These are phyloP conservation scores for Suillus hirtellus DNA, from an alignment of 768 basidiomycete species.

Conservation along the genomic window DNA sequence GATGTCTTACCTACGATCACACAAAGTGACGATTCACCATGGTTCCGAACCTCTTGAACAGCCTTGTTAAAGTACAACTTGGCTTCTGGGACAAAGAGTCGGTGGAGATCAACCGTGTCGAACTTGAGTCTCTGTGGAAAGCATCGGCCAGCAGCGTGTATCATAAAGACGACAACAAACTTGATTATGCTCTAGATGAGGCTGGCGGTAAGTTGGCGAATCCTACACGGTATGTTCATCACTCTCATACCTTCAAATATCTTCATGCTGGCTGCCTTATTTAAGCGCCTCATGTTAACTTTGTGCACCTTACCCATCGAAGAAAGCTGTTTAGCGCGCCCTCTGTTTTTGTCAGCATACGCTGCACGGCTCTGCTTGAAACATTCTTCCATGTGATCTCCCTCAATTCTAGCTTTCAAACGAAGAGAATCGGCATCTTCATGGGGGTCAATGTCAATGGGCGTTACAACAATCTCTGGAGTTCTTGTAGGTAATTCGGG, in stretches of 20 bases:
- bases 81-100: slow-evolving; percentile 88
- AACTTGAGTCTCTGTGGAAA: slow-evolving; percentile 33
- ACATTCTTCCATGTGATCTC: slow-evolving; percentile 64
- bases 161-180: slow-evolving; percentile 1
- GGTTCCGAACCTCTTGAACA: slow-evolving; percentile 56
- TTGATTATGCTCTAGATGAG: slow-evolving; percentile 7
- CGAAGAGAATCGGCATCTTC: slow-evolving; percentile 56
- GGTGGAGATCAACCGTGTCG: slow-evolving; percentile 81
- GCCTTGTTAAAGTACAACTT: slow-evolving; percentile 66
- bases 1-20: slow-evolving; percentile 74
- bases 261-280: slow-evolving; percentile 77
- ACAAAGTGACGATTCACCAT: slow-evolving; percentile 57
- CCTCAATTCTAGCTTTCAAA: slow-evolving; percentile 67
- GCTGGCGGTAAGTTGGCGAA: not conserved
- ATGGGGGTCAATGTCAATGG: not conserved
- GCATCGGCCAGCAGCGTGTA: not conserved
- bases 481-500: not conserved
- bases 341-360: slow-evolving; percentile 67
- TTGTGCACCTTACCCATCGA: slow-evolving; percentile 77
- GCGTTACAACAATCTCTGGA: not conserved
- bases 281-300: slow-evolving; percentile 67
- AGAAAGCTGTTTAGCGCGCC: slow-evolving; percentile 73
- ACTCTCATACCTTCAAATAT: slow-evolving; percentile 66
- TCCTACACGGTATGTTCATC: slow-evolving; percentile 17
- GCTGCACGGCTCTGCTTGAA: slow-evolving; percentile 70